Evolutionary conservation across 1,139 yeast species (phyloP).

Genomic region (Pichia sp.): DNA sequence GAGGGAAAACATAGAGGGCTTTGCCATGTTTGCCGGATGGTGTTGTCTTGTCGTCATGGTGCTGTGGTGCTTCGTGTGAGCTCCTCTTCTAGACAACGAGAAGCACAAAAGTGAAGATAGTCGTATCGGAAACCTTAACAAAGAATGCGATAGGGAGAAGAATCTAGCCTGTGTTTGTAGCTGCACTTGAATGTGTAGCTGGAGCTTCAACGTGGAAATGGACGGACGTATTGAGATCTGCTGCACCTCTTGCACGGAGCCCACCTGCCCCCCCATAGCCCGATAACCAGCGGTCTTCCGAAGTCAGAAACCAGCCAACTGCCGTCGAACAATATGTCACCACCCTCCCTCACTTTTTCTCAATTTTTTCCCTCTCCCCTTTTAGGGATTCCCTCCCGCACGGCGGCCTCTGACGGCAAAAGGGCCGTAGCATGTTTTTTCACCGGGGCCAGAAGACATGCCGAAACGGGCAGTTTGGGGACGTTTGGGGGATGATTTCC

Average conservation of each 20-base stretch:
- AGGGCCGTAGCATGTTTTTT: background rate
- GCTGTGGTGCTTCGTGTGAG: too few species aligned
- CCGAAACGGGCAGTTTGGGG: background rate
- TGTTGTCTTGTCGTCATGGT: conserved; percentile 11
- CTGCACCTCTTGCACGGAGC: too few species aligned
- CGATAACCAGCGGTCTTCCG: background rate
- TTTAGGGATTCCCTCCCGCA: background rate
- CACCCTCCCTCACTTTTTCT: background rate
- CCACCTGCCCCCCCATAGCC: too few species aligned
- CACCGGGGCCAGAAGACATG: background rate
- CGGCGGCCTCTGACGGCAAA: background rate
- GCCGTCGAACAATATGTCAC: background rate
- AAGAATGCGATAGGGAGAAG: too few species aligned
- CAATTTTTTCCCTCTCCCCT: background rate
- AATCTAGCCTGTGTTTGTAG: too few species aligned
- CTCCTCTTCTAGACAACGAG: too few species aligned
- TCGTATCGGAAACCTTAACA: too few species aligned
- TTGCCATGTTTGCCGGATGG: conserved; percentile 17
- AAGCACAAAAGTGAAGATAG: too few species aligned
- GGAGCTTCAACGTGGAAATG: too few species aligned
- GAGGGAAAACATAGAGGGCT: conserved; percentile 35
- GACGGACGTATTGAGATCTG: background rate
- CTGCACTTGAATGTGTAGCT: too few species aligned
- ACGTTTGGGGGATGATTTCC: background rate
- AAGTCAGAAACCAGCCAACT: conserved; percentile 1